phyloP scores from a whole-genome alignment of 2,329 filamentous ascomycete species.

The Neofusicoccum umdonicola region DNA sequence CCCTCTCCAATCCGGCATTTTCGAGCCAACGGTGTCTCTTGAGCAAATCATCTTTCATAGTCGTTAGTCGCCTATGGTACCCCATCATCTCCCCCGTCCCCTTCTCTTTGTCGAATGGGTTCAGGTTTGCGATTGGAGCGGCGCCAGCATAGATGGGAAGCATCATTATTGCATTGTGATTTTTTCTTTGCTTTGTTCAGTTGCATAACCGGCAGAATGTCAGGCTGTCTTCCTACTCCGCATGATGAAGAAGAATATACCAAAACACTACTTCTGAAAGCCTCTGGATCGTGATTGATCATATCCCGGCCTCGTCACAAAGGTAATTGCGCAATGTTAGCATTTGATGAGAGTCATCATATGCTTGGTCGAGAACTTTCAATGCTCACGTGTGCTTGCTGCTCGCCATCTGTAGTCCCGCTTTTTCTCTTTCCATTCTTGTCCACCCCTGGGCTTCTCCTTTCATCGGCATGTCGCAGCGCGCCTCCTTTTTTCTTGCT shows the following conservation, averaged over 20 bases:
- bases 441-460: too few relatives aligned
- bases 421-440: neutral
- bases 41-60: neutral
- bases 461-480: too few relatives aligned
- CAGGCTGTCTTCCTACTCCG: neutral
- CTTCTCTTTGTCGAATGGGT: neutral
- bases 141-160: constrained; percentile 8
- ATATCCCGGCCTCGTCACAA: neutral
- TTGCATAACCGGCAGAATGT: neutral
- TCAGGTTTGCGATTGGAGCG: constrained; percentile 5
- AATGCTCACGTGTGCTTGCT: neutral
- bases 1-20: neutral
- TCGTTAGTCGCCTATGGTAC: neutral
- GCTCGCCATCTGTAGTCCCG: neutral
- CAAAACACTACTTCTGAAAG: neutral
- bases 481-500: neutral
- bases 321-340: neutral
- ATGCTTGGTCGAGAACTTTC: too few relatives aligned
- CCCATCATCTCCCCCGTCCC: too few relatives aligned
- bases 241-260: neutral
- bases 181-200: neutral
- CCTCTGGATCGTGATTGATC: neutral
- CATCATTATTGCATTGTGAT: neutral
- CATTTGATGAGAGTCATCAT: too few relatives aligned
- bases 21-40: neutral